phyloP scores from a whole-genome alignment of 1,139 yeast genomes.

The Geotrichum citri-aurantii region DNA sequence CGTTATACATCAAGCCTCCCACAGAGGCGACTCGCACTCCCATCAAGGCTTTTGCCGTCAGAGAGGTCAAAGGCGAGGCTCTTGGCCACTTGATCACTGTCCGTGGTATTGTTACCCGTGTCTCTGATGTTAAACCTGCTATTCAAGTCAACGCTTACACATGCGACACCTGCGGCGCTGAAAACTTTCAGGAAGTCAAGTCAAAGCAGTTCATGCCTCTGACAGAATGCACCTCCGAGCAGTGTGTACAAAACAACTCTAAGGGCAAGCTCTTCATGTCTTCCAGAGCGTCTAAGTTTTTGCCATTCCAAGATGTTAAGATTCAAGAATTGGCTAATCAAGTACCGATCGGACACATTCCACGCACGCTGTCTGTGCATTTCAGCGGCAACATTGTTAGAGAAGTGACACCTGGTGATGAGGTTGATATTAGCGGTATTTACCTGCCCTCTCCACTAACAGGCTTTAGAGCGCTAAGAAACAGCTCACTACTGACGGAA shows the following conservation, averaged over 20 bases:
- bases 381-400: conserved; percentile 88
- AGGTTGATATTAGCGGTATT: conserved; percentile 87
- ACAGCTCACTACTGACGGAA: conserved; percentile 82
- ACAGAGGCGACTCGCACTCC: conserved; percentile 39
- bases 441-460: conserved; percentile 93
- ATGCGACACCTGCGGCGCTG: conserved; percentile 96
- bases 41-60: conserved; percentile 68
- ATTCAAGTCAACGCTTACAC: conserved; percentile 91
- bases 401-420: conserved; percentile 86
- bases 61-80: conserved; percentile 79
- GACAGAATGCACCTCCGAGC: conserved; percentile 74
- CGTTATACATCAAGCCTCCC: conserved; percentile 79
- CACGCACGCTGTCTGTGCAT: conserved; percentile 77
- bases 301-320: conserved; percentile 91
- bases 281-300: conserved; percentile 91
- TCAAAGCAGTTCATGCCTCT: conserved; percentile 81
- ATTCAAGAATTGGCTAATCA: conserved; percentile 93
- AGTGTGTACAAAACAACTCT: conserved; percentile 71
- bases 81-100: conserved; percentile 86
- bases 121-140: conserved; percentile 92
- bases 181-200: conserved; percentile 91
- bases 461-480: conserved; percentile 85
- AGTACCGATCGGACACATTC: conserved; percentile 97
- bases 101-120: conserved; percentile 91
- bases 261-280: conserved; percentile 90